phyloP scores from a whole-genome alignment of 1,139 yeast species.

The Kodamaea ohmeri region DNA sequence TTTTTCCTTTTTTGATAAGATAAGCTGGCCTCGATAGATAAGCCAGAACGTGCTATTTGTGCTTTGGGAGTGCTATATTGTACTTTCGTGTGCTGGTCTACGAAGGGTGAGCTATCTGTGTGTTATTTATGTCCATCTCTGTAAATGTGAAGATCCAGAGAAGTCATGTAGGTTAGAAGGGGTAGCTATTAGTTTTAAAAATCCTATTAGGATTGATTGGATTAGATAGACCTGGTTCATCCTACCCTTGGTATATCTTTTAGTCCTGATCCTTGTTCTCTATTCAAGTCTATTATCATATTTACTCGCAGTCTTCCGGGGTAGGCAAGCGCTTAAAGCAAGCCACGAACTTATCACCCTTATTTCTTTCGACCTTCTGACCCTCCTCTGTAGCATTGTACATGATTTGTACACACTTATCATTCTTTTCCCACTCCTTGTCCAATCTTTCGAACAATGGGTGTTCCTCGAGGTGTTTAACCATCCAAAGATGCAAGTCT shows the following conservation, averaged over 20 bases:
- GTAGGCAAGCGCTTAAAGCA: conserved; percentile 76
- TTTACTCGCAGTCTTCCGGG: conserved; percentile 37
- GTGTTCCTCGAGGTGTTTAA: conserved; percentile 80
- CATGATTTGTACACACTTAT: conserved; percentile 84
- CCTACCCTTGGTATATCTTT: too few relatives aligned
- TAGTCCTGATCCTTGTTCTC: too few relatives aligned
- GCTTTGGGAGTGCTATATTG: too few relatives aligned
- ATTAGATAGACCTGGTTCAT: too few relatives aligned
- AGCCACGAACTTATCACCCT: conserved; percentile 84
- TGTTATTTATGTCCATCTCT: conserved; percentile 1
- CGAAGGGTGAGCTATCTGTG: too few relatives aligned
- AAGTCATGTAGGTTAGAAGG: too few relatives aligned
- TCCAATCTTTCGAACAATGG: conserved; percentile 83
- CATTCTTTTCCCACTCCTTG: conserved; percentile 75
- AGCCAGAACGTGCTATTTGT: too few relatives aligned
- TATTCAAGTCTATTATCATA: background rate
- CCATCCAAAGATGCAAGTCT: conserved; percentile 97
- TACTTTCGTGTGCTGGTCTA: too few relatives aligned
- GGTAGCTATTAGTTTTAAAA: too few relatives aligned
- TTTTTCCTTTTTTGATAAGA: too few relatives aligned
- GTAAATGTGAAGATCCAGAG: background rate
- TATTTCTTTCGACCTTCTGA: conserved; percentile 87
- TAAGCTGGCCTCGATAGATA: too few relatives aligned
- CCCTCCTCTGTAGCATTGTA: conserved; percentile 94
- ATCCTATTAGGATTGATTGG: too few relatives aligned